Evolutionary conservation across 2,329 filamentous ascomycete species (phyloP), one percentile per base, ranked within the genome.

Genomic region (Pyricularia grisea): DNA sequence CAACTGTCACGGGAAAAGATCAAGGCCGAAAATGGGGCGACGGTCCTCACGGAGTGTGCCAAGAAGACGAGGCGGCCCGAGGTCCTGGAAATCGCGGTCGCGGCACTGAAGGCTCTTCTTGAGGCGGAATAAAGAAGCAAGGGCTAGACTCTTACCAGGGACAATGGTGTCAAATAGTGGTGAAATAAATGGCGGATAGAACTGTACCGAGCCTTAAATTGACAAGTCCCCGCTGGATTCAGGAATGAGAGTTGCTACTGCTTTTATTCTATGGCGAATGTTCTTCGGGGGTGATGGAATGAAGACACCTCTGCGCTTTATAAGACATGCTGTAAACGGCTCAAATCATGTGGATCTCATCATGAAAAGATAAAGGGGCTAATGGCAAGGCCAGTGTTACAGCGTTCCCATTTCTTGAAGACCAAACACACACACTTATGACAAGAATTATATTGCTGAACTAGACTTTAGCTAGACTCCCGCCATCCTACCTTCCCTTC

Each of bases 61-160:
- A 90, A 88, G 81, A 88, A 87, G 77, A 90, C 87, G 66, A 84
- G 88, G 70, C 87, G 88, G 70, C 83, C 87, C 7, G 88, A 91
- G 72, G 88, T 97, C 28, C 76, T 97, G 67, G 85, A 90, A 74
- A 81, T 90, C 20, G 88, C 89, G 0, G 88, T 93, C 5, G 87
- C 92, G 75, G 90, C 90, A 1, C 76, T 97, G 74, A 94, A 94
- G 80, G 81, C 85, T 69, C 55, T 61, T 23, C 67, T 68, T 25
- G 67, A 68, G 67, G 30, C 67, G 6, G 67, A 68, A 31, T 68
- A 4, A 27, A n/a, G 42, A 55, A 55, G 42, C 17, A 55, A 55
- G 20, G 20, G 42, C 42, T 3, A 20, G 42, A 55, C 42, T 55
- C 42, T 55, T 55, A 55, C 17, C 10, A n/a, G 42, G 20, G 20